Conservation (phyloP, 2,329 filamentous ascomycete genomes). For the Aureobasidium sp. region DNA sequence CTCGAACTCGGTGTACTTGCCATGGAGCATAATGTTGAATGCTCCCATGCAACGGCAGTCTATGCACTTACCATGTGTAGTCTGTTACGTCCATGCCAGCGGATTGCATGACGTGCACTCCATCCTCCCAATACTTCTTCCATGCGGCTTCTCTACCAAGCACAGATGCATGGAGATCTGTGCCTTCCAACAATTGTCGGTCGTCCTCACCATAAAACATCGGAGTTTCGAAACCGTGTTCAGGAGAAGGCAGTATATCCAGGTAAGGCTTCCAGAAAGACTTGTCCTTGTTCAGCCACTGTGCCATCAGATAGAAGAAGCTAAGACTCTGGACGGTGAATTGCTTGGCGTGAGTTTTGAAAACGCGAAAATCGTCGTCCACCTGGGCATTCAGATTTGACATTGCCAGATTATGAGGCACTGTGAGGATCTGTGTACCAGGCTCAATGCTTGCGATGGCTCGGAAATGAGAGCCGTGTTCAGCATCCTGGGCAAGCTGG, state of each 20-base stretch:
- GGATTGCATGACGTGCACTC: slow-evolving; percentile 22
- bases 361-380: slow-evolving; percentile 24
- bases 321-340: slow-evolving; percentile 25
- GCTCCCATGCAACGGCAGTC: neutral
- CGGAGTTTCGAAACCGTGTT: slow-evolving; percentile 23
- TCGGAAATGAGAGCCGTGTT: slow-evolving; percentile 20
- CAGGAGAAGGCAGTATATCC: slow-evolving; percentile 24
- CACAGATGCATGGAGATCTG: slow-evolving; percentile 25
- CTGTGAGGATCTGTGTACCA: slow-evolving; percentile 18
- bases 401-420: slow-evolving; percentile 25
- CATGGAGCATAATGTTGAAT: neutral
- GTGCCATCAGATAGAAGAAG: slow-evolving; percentile 28
- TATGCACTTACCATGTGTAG: slow-evolving; percentile 33
- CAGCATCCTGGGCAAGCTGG: slow-evolving; percentile 17
- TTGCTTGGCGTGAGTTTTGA: slow-evolving; percentile 18
- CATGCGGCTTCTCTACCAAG: slow-evolving; percentile 26
- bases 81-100: slow-evolving; percentile 23
- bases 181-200: slow-evolving; percentile 25
- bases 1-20: neutral
- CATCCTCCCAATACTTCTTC: slow-evolving; percentile 28
- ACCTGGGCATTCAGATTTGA: slow-evolving; percentile 30
- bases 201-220: slow-evolving; percentile 28
- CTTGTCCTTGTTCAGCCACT: slow-evolving; percentile 23
- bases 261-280: slow-evolving; percentile 31
- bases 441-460: slow-evolving; percentile 16